Percentiles rank a stretch among this genome's conserved stretches.
phyloP scores from a whole-genome alignment of 257 asterid genomes.

The Echites panduratus region DNA sequence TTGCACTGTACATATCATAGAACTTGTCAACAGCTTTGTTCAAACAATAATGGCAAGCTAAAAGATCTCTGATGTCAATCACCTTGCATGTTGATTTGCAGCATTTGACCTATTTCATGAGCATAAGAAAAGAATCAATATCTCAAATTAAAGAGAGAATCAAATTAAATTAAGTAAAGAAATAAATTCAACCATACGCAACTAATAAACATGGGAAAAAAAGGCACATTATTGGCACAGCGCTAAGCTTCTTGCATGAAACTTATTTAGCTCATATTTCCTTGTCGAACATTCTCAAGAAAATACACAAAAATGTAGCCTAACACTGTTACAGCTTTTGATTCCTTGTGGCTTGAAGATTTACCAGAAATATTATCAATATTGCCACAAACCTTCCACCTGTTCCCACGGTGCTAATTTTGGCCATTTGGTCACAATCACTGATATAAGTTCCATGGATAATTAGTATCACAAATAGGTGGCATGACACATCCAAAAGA shows the following conservation, averaged over 20 bases:
- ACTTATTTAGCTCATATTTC: background rate
- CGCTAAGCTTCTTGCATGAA: background rate
- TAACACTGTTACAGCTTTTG: background rate
- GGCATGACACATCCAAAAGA: too few species aligned
- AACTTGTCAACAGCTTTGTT: conserved; percentile 80
- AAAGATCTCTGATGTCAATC: conserved; percentile 59
- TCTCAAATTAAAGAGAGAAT: background rate
- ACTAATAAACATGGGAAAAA: background rate
- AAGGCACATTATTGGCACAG: background rate
- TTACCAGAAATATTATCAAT: background rate
- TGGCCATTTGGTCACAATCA: background rate
- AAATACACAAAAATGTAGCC: background rate
- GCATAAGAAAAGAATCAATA: background rate
- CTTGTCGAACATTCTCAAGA: background rate
- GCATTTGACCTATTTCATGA: conserved; percentile 66
- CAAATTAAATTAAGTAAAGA: background rate
- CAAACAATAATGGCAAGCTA: conserved; percentile 74
- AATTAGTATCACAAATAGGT: background rate
- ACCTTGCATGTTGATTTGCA: conserved; percentile 73
- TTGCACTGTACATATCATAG: conserved; percentile 76
- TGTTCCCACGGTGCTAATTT: background rate
- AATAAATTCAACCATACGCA: background rate
- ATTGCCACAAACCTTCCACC: background rate
- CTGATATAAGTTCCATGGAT: background rate
- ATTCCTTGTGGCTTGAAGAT: background rate